phyloP scores from a whole-genome alignment of 441 rosid genomes.

The Adansonia madagascariensis region DNA sequence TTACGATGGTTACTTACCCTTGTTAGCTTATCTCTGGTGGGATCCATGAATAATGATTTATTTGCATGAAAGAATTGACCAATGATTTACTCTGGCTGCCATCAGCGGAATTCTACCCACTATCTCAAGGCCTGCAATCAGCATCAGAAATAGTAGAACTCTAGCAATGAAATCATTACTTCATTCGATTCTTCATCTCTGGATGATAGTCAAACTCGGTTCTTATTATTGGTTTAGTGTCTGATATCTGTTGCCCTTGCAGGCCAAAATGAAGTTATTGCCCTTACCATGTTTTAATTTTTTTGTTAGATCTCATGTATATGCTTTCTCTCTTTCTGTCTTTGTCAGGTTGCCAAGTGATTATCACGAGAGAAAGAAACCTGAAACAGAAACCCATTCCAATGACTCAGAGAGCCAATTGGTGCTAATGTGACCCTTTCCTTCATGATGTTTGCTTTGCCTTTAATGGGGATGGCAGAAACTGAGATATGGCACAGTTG shows the following conservation, averaged over 20 bases:
- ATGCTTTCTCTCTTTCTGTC: constrained; percentile 13
- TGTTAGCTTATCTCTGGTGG: not conserved
- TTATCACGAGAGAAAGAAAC: constrained; percentile 54
- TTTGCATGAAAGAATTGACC: not conserved
- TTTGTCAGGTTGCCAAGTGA: constrained; percentile 64
- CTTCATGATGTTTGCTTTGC: constrained; percentile 25
- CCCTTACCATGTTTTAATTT: not conserved
- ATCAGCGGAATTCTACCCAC: not conserved
- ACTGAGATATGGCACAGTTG: constrained; percentile 37
- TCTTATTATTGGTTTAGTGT: not conserved
- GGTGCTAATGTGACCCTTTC: constrained; percentile 35
- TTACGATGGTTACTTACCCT: not conserved
- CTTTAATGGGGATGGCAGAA: constrained; percentile 33
- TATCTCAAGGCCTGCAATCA: not conserved
- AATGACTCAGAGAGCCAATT: constrained; percentile 49
- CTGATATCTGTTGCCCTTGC: not conserved
- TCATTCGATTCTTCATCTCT: not conserved
- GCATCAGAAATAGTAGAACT: not conserved
- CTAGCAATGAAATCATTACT: not conserved
- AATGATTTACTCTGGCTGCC: not conserved
- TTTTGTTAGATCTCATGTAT: constrained; percentile 9
- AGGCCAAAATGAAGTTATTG: not conserved
- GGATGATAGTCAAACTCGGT: not conserved
- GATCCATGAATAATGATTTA: not conserved
- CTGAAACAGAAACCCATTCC: constrained; percentile 52